phyloP scores from a whole-genome alignment of 345 rosid genomes.

The Psidium guajava region DNA sequence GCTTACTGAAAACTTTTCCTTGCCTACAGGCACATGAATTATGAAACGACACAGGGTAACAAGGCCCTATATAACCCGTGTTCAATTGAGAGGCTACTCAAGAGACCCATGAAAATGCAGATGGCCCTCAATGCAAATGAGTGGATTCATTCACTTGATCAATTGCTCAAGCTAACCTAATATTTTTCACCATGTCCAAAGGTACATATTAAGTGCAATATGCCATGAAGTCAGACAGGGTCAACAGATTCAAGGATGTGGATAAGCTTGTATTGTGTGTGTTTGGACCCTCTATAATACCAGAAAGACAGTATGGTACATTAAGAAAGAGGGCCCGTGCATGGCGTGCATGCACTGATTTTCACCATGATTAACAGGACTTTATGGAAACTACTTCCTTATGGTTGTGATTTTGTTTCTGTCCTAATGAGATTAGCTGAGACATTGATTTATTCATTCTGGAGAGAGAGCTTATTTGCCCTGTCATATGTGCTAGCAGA shows the following conservation, averaged over 20 bases:
- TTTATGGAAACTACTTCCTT: background rate
- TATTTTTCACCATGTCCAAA: background rate
- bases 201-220: background rate
- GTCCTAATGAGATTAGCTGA: background rate
- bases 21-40: background rate
- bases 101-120: background rate
- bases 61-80: background rate
- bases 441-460: background rate
- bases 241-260: background rate
- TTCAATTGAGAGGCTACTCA: background rate
- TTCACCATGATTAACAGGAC: background rate
- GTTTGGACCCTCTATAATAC: background rate
- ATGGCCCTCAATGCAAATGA: background rate
- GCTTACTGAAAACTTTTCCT: background rate
- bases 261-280: background rate
- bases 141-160: background rate
- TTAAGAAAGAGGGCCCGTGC: background rate
- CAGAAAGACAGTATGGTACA: background rate
- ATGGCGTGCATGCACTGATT: background rate
- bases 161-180: background rate
- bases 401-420: background rate
- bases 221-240: background rate
- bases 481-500: conserved; percentile 34
- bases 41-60: background rate
- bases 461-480: background rate